phyloP scores from a whole-genome alignment of 208 protist genomes.

The Acanthamoeba lenticulata region DNA sequence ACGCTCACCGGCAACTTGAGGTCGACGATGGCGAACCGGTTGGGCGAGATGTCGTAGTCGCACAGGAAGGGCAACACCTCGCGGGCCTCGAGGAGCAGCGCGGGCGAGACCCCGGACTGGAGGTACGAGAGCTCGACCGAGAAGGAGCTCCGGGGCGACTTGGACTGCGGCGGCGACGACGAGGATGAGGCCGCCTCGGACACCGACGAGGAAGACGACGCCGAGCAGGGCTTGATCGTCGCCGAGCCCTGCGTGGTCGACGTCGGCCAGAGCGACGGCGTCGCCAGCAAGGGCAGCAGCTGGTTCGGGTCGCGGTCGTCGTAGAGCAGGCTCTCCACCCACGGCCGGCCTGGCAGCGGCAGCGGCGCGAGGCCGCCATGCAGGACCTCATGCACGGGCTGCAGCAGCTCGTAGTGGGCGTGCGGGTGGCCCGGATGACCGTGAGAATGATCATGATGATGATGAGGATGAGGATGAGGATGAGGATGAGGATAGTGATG shows the following conservation, averaged over 20 bases:
- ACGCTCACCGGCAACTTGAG: neutral
- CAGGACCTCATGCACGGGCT: no score
- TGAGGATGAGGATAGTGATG: neutral
- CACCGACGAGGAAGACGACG: neutral
- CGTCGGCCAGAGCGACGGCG: no score
- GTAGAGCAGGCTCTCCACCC: no score
- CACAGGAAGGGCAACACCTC: neutral
- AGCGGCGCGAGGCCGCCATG: no score
- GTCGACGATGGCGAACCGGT: slow-evolving; percentile 4
- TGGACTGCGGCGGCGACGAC: neutral
- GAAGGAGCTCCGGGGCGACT: neutral
- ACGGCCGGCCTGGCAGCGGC: no score
- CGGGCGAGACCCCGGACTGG: neutral
- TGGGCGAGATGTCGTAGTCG: slow-evolving; percentile 1
- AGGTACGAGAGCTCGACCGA: slow-evolving; percentile 27
- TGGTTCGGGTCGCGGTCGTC: no score
- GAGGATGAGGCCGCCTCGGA: neutral
- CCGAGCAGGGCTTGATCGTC: no score
- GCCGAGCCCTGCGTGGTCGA: no score
- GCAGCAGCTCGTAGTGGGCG: no score
- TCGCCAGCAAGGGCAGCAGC: neutral
- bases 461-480: neutral
- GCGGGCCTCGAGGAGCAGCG: neutral
- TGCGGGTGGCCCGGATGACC: neutral
- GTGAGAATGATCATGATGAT: neutral